A percentile compares a stretch with the other conserved stretches of the same genome.
Conservation (phyloP, 768 basidiomycete species). For the Termitomyces sp. region DNA sequence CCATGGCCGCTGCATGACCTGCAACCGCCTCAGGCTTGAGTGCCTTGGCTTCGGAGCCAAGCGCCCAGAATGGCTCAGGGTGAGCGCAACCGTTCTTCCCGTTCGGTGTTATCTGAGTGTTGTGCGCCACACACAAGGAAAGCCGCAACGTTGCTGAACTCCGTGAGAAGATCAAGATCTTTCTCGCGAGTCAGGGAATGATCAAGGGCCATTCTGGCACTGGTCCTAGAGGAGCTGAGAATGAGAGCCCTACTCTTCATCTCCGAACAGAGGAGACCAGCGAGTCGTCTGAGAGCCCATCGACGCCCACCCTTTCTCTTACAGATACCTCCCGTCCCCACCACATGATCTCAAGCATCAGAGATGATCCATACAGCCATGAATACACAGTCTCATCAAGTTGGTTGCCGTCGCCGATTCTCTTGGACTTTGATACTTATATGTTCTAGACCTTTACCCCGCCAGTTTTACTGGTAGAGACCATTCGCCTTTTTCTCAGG, state of each 20-base stretch:
- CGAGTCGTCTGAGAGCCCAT: constrained; percentile 30
- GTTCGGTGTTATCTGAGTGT: background rate
- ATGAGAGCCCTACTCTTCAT: constrained; percentile 50
- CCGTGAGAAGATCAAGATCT: constrained; percentile 73
- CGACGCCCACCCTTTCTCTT: constrained; percentile 21
- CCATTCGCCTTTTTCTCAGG: constrained; percentile 18
- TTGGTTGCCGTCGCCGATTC: constrained; percentile 24
- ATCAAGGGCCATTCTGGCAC: constrained; percentile 83
- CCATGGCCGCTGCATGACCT: constrained; percentile 67
- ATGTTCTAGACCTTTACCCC: constrained; percentile 10
- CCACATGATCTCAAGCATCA: constrained; percentile 18
- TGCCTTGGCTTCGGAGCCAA: constrained; percentile 84
- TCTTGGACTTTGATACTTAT: constrained; percentile 10
- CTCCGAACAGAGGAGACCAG: constrained; percentile 38
- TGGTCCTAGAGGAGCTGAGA: constrained; percentile 51
- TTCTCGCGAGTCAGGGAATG: constrained; percentile 80
- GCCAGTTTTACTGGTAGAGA: constrained; percentile 10
- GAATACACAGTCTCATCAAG: constrained; percentile 9
- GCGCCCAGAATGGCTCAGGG: constrained; percentile 81
- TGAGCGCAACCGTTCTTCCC: constrained; percentile 28
- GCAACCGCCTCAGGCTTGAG: constrained; percentile 73
- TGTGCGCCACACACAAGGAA: constrained; percentile 40
- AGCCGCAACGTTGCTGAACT: constrained; percentile 60
- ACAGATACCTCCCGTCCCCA: constrained; percentile 16
- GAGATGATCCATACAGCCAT: constrained; percentile 14